Base-by-base conservation (phyloP, 2,329 filamentous ascomycete genomes). In the Colletotrichum lupini region DNA sequence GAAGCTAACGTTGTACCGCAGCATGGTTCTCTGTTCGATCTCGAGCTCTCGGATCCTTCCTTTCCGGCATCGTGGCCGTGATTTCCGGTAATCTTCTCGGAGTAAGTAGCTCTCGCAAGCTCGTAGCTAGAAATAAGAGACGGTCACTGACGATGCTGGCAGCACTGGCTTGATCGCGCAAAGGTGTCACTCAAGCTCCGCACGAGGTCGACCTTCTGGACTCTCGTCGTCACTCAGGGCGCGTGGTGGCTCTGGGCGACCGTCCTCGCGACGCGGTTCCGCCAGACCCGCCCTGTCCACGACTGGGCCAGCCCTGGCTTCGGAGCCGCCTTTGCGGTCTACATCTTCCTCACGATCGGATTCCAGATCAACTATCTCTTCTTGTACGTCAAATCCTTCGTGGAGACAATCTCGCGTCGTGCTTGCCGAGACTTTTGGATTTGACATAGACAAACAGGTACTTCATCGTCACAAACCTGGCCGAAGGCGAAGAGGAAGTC, bases 311-410 rank as follows among this genome's bases (percentile, higher is more conserved):
- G 87, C 74, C 74, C 83, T 0, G 92, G 91, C 0, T 95, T 95
- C 67, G 92, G 92, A 0, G 85, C 86, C 52, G 91, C 87, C 0
- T 95, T 94, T 76, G 89, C 87, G 0, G 84, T 94, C 22, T 94
- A 92, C 79, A 77, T 95, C 6, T 89, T 95, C 76, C 86, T 93
- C 76, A 90, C 91, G 0, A 82, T 89, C 12, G 89, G 91, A 0
- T 94, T 94, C 76, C 92, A 94, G 81, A 76, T 94, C 8, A 94
- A 94, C 79, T 95, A 95, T 78, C 85, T 94, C 75, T 94, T 91
- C 79, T 81, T 94, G 85, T 92, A 77, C 81, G 30, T 32, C 30
- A 32, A 32, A 8, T 0, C 8, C 8, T 32, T 32, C 30, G 28
- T 1, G 28, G 2, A 30, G 9, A 1, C 0, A 30, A 30, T 30